Percentiles rank a stretch among this genome's conserved stretches.
Conservation (phyloP, 345 rosid genomes). For the Aquilaria malaccensis region DNA sequence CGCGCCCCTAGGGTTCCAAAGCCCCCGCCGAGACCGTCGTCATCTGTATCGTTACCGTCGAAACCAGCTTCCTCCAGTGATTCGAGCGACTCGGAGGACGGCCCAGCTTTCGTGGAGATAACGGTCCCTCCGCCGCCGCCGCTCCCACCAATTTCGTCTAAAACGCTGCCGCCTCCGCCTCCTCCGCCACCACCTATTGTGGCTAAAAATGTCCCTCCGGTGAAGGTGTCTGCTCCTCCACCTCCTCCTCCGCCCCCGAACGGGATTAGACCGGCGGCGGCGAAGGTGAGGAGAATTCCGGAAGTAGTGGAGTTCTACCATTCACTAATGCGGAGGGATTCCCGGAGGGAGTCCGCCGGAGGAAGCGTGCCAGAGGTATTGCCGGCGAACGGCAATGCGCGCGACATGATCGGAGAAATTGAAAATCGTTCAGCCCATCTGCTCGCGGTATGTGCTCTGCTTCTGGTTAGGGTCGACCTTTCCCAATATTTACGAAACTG, state of each 20-base stretch:
- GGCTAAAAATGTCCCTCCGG: constrained; percentile 16
- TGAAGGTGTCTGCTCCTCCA: constrained; percentile 25
- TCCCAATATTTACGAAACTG: constrained; percentile 25
- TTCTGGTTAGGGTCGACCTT: constrained; percentile 11
- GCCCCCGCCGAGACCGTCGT: constrained; percentile 76
- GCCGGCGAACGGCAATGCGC: constrained; percentile 49
- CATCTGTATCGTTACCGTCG: constrained; percentile 17
- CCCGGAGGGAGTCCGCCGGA: constrained; percentile 59
- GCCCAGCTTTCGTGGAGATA: constrained; percentile 16
- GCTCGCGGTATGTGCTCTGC: constrained; percentile 61
- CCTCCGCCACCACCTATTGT: constrained; percentile 11
- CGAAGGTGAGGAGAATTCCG: constrained; percentile 82
- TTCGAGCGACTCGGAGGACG: constrained; percentile 19
- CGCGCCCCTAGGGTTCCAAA: constrained; percentile 81
- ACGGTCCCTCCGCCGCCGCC: constrained; percentile 31
- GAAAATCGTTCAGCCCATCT: constrained; percentile 93
- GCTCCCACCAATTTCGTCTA: constrained; percentile 11
- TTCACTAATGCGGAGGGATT: constrained; percentile 87
- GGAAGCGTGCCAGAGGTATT: constrained; percentile 32
- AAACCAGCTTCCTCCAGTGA: constrained; percentile 9
- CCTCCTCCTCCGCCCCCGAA: constrained; percentile 57
- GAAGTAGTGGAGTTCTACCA: constrained; percentile 99
- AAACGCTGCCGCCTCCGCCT: constrained; percentile 16
- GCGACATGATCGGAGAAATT: constrained; percentile 98
- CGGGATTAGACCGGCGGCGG: constrained; percentile 32